Base-by-base conservation (phyloP, 768 basidiomycete species). In the Lactarius tabidus region DNA sequence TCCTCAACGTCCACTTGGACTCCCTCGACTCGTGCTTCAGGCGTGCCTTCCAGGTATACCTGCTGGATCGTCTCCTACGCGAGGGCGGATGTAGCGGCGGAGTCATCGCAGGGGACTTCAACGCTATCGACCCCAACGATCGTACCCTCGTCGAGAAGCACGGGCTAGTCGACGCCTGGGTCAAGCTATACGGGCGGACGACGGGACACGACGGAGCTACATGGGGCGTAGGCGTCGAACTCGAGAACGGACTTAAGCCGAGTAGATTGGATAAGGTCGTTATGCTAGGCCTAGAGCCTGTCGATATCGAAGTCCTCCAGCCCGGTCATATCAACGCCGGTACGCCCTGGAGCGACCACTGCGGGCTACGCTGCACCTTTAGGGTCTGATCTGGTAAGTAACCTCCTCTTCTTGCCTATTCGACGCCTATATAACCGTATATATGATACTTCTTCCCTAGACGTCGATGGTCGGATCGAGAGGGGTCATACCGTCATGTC, bases 41-140 rank as follows among this genome's bases (percentile, higher is more conserved):
- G 33, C 33, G 33, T 35, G 33, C 33, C 33, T 35, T 35, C 33
- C 33, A 35, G 33, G 33, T 35, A 9, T 9, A 35, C 33, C 33
- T 35, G 33, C 33, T 35, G 33, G 33, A 35, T 35, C 33, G 33
- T 35, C 33, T 9, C 9, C 33, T 9, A 35, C 77, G 74, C 71
- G 79, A 80, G 75, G 70, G 72, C 6, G 73, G 78, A 70, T 79
- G 79, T 72, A 51, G 73, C 56, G 75, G 78, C 33, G 78, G 80
- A 1, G 20, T 81, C 59, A 77, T 81, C 51, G 80, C 78, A 20
- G 79, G 80, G 20, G 79, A 81, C 74, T 80, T 80, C 75, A 79
- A 80, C 69, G 77, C 80, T 33, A 76, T 79, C 71, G 63, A 62
- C 69, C 74, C 76, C 56, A 71, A 73, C 55, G 79, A 81, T 70